Evolutionary conservation across 441 rosid species (phyloP).

Genomic region (Populus trichocarpa): DNA sequence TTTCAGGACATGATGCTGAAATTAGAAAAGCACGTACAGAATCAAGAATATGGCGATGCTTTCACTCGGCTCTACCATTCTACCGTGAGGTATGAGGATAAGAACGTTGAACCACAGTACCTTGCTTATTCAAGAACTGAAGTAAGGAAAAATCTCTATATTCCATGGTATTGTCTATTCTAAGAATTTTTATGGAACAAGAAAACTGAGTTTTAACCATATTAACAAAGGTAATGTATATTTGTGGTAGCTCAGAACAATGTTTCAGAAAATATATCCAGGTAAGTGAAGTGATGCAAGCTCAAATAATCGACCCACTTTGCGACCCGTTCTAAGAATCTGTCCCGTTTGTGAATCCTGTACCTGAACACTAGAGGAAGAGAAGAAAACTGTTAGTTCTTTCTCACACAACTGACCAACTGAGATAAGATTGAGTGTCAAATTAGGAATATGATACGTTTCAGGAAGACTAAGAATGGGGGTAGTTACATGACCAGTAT

Average conservation of each 20-base stretch:
- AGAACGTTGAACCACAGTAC: not conserved
- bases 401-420: too few relatives aligned
- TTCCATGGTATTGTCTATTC: not conserved
- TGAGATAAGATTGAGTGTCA: too few relatives aligned
- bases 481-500: not conserved
- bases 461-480: not conserved
- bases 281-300: not conserved
- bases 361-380: too few relatives aligned
- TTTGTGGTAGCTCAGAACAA: not conserved
- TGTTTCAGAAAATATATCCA: slow-evolving; percentile 6
- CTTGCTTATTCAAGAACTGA: not conserved
- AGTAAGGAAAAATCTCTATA: not conserved
- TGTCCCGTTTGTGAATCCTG: not conserved
- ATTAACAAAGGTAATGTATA: not conserved
- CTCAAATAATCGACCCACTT: slow-evolving; percentile 1
- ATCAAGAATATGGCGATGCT: slow-evolving; percentile 13
- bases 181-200: not conserved
- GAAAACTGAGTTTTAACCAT: slow-evolving; percentile 16
- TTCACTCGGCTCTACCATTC: slow-evolving; percentile 15
- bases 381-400: not conserved
- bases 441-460: not conserved
- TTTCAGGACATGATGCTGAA: not conserved
- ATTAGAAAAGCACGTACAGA: not conserved
- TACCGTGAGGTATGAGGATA: slow-evolving; percentile 10
- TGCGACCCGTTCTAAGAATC: not conserved